These are phyloP conservation scores for Nothophytophthora sp. DNA, from an alignment of 352 stramenopile genomes.

Conservation along the genomic window DNA sequence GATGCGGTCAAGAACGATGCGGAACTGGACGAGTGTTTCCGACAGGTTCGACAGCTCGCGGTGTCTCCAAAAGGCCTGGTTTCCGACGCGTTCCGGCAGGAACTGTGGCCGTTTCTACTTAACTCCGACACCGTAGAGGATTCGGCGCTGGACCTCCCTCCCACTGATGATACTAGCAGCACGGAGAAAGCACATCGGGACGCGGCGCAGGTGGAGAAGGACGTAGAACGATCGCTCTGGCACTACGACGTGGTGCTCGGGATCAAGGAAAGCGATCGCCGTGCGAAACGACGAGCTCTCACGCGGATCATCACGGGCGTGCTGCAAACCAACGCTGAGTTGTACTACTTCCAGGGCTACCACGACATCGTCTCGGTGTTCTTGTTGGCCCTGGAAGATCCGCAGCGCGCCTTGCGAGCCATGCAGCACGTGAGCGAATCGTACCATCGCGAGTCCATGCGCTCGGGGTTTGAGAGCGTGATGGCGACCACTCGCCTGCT, in stretches of 20 bases:
- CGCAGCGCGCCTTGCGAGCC: slow-evolving; percentile 58
- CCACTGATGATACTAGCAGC: slow-evolving; percentile 9
- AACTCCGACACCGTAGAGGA: background rate
- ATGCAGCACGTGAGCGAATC: slow-evolving; percentile 76
- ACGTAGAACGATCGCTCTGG: slow-evolving; percentile 87
- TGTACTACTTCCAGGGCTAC: slow-evolving; percentile 92
- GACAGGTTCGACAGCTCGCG: slow-evolving; percentile 61
- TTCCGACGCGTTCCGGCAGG: slow-evolving; percentile 51
- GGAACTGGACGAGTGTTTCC: slow-evolving; percentile 39
- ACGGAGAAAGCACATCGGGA: slow-evolving; percentile 44
- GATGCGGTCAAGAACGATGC: slow-evolving; percentile 5
- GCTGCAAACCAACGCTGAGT: slow-evolving; percentile 40
- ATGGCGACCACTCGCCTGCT: slow-evolving; percentile 67
- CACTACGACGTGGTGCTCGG: slow-evolving; percentile 70
- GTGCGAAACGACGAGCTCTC: slow-evolving; percentile 56
- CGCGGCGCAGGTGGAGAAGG: slow-evolving; percentile 74
- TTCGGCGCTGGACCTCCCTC: slow-evolving; percentile 6
- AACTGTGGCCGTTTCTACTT: slow-evolving; percentile 70
- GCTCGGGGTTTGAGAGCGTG: slow-evolving; percentile 79
- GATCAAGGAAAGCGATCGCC: slow-evolving; percentile 64
- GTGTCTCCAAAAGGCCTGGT: slow-evolving; percentile 56
- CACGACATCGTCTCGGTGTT: slow-evolving; percentile 93
- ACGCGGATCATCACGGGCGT: slow-evolving; percentile 62
- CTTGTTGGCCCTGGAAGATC: slow-evolving; percentile 73
- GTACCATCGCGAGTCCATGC: slow-evolving; percentile 91